These are phyloP conservation scores for Colletotrichum sublineola DNA, from an alignment of 2,329 filamentous ascomycete genomes.

Conservation along the genomic window DNA sequence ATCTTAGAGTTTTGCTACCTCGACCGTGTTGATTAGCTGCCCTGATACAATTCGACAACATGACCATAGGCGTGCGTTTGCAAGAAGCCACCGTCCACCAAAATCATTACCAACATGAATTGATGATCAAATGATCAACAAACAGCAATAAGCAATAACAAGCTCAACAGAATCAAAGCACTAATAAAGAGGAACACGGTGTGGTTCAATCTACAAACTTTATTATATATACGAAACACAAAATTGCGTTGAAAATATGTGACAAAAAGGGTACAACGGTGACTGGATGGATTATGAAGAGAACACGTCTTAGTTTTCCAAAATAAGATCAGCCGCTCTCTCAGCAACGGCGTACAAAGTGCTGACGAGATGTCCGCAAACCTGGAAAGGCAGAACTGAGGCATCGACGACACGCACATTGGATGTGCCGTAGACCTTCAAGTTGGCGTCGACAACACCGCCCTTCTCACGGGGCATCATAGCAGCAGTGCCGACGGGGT, in stretches of 20 bases:
- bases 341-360: constrained; percentile 67
- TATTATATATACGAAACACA: not conserved
- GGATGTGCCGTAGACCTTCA: constrained; percentile 65
- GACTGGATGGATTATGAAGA: too few species aligned
- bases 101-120: too few species aligned
- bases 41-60: too few species aligned
- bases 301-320: not conserved
- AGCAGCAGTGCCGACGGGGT: constrained; percentile 62
- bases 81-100: too few species aligned
- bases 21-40: too few species aligned
- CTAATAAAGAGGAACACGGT: not conserved
- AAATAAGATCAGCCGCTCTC: constrained; percentile 54
- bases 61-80: too few species aligned
- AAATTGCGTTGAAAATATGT: not conserved
- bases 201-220: not conserved
- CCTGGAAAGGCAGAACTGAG: constrained; percentile 62
- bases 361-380: constrained; percentile 63
- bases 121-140: not conserved
- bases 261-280: not conserved
- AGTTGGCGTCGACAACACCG: constrained; percentile 61
- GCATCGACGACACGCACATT: constrained; percentile 65
- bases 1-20: too few species aligned
- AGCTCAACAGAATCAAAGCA: not conserved
- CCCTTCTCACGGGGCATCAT: constrained; percentile 65
- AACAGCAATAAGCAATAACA: not conserved